Evolutionary conservation across 768 basidiomycete genomes (phyloP), one percentile per base, ranked within the genome.

Genomic region (Tylopilus subfusipes): DNA sequence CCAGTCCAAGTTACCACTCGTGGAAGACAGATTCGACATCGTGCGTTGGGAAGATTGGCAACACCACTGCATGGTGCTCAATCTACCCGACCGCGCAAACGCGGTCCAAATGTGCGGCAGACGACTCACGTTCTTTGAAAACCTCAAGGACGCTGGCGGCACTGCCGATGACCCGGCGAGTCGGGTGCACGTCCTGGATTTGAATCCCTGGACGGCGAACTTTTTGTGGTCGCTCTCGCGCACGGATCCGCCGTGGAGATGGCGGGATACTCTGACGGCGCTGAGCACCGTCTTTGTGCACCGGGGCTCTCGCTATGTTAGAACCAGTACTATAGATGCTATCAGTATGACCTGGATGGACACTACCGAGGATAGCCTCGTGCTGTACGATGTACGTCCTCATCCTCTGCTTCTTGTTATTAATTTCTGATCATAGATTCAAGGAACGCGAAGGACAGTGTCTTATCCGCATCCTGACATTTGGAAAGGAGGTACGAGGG

Each of bases 41-140:
- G 75, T 84, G 30, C 73, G 78, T 12, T 85, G 83, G 83, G 73
- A 71, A 55, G 75, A 78, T 38, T 85, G 82, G 83, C 76, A 76
- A 48, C 76, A 69, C 44, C 54, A 60, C 16, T 71, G 69, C 27
- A 67, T 69, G 60, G 63, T 71, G 45, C 61, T 71, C 22, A 72
- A 72, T 40, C 57, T 71, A 7, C 69, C 69, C 11, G 68, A 72
- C 54, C 58, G 43, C 42, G 69, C 69, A 4, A 56, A 72, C 24
- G 60, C 61, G 31, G 58, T 72, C 33, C 63, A 67, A 27, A 40
- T 70, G 12, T 68, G 63, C 11, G 71, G 69, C 11, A 60, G 63
- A 43, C 69, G 71, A 14, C 63, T 70, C 36, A 60, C 65, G 24
- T 70, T 70, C 53, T 63, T 72, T 21, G 71, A 70, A 49, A 66